Base-by-base conservation (phyloP, 75 land plant species). In the Ceratopteris richardii region DNA sequence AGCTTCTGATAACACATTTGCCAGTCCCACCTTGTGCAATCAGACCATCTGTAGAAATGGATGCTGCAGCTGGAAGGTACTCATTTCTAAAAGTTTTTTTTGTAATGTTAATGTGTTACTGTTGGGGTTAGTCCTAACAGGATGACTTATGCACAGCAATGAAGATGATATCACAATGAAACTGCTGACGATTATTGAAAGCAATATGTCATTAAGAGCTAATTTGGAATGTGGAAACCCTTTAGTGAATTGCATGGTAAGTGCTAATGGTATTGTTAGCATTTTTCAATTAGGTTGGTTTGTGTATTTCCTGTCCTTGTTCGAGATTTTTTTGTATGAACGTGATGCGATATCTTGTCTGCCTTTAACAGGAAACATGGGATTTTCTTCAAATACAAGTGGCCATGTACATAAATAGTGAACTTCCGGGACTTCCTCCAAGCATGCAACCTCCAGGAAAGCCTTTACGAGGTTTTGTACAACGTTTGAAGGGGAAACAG, bases 401-500 rank as follows among this genome's bases (percentile, higher is more conserved):
- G 58, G 96, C 83, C 11, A 75, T 74, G 66, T 82, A 86, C 55
- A 86, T 94, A 43, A 89, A 94, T 64, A 94, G 96, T 78, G 98
- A 94, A 30, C 79, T 78, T 20, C 95, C 87, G 58, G 79, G 79
- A 29, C 44, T 78, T 31, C 73, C 81, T 48, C 60, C 61, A 7
- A 26, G 40, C 26, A 72, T 63, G 64, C 72, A 67, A 41, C 19
- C 63, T 56, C 52, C 77, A 26, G 58, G 71, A 43, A 85, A 77
- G 62, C 76, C 72, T 22, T 71, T 77, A 39, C 82, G 83, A 36
- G 98, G 96, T 1, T 79, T 94, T 73, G 80, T 94, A 46, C 98
- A 94, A 63, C 78, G 91, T n/a, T 77, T 94, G 16, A 89, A 94
- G 73, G 98, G 96, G 14, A 94, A 94, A 61, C 96, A 89, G 64